Evolutionary conservation across 2,329 filamentous ascomycete species (phyloP).

Genomic region (Dryadomyces quercivorus): DNA sequence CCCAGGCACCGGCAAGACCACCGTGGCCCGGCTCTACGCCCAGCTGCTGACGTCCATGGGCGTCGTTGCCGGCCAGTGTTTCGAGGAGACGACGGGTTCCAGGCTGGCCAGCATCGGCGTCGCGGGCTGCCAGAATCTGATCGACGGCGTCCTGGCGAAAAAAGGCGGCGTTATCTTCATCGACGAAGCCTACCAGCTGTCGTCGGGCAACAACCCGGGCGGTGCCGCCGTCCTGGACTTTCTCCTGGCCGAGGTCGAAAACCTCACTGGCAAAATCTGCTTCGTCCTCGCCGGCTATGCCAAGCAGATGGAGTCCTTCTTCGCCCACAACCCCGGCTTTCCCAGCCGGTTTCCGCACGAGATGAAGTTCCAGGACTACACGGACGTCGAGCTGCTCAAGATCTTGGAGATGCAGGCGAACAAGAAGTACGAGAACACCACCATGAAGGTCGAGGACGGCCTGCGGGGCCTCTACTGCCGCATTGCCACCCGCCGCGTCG

Average conservation of each 20-base stretch:
- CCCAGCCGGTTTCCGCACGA: conserved; percentile 54
- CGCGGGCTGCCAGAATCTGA: conserved; percentile 38
- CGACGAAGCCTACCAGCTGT: conserved; percentile 68
- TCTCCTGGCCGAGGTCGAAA: conserved; percentile 61
- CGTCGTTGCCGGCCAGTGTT: conserved; percentile 45
- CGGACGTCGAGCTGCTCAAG: conserved; percentile 46
- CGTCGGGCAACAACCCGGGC: conserved; percentile 41
- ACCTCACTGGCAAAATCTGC: conserved; percentile 54
- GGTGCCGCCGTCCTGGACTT: conserved; percentile 57
- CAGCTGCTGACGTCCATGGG: conserved; percentile 51
- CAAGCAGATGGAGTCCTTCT: conserved; percentile 66
- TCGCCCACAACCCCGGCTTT: conserved; percentile 60
- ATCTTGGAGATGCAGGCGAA: conserved; percentile 47
- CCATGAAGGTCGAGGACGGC: conserved; percentile 51
- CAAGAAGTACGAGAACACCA: conserved; percentile 35
- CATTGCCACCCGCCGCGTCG: conserved; percentile 49
- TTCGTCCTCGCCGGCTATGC: conserved; percentile 65
- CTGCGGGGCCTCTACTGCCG: conserved; percentile 48
- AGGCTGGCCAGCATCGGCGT: conserved; percentile 37
- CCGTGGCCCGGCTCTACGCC: conserved; percentile 57
- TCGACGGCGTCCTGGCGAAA: conserved; percentile 41
- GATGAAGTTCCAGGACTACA: conserved; percentile 59
- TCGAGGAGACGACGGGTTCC: conserved; percentile 58
- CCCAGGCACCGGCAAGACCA: conserved; percentile 68
- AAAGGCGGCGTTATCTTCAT: conserved; percentile 64